These are phyloP conservation scores for Filobasidium uniguttulatum DNA, from an alignment of 1,284 basidiomycete species.

Conservation along the genomic window DNA sequence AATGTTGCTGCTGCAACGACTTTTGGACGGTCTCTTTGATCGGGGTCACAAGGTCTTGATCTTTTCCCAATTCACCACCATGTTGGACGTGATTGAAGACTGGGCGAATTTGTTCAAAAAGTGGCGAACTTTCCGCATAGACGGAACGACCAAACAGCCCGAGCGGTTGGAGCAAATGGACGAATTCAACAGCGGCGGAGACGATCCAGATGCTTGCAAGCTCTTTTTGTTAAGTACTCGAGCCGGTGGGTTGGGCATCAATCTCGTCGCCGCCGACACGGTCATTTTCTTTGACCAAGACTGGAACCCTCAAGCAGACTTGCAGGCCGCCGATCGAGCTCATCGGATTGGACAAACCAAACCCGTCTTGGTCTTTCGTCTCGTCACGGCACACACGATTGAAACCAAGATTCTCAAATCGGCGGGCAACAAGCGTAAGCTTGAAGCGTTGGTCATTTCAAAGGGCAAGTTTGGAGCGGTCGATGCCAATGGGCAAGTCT, in stretches of 20 bases:
- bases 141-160: slow-evolving; percentile 65
- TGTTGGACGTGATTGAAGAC: slow-evolving; percentile 86
- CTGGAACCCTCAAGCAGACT: slow-evolving; percentile 92
- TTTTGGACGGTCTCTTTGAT: slow-evolving; percentile 71
- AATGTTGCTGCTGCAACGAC: slow-evolving; percentile 85
- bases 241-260: slow-evolving; percentile 83
- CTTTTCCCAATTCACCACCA: slow-evolving; percentile 87
- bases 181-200: slow-evolving; percentile 63
- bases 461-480: slow-evolving; percentile 61
- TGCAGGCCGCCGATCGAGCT: slow-evolving; percentile 50
- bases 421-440: slow-evolving; percentile 71
- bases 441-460: slow-evolving; percentile 87
- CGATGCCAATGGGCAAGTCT: slow-evolving; percentile 43
- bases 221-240: slow-evolving; percentile 86
- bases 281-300: slow-evolving; percentile 93
- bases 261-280: slow-evolving; percentile 83
- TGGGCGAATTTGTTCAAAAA: slow-evolving; percentile 73
- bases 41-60: slow-evolving; percentile 78
- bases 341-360: slow-evolving; percentile 76
- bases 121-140: slow-evolving; percentile 76
- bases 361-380: slow-evolving; percentile 58
- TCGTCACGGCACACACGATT: slow-evolving; percentile 47
- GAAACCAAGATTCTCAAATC: slow-evolving; percentile 83
- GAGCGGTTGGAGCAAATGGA: slow-evolving; percentile 74
- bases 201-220: slow-evolving; percentile 50